Conservation (phyloP, 2,329 filamentous ascomycete genomes). For the Drechslerella coelobrocha region DNA sequence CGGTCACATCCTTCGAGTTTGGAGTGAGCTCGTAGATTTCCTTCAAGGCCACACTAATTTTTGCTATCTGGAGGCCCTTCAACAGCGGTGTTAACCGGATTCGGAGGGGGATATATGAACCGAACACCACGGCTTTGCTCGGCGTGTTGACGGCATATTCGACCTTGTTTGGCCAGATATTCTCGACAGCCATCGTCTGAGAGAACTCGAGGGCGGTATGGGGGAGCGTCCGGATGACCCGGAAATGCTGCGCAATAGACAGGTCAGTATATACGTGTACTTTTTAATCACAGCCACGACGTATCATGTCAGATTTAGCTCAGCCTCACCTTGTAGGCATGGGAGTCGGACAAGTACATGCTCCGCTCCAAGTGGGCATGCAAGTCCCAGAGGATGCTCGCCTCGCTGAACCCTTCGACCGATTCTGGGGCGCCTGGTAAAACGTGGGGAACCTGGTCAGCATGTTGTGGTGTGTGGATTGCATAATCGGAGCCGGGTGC, state of each 20-base stretch:
- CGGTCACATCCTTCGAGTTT: slow-evolving; percentile 53
- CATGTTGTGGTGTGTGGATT: neutral
- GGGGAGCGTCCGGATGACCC: slow-evolving; percentile 78
- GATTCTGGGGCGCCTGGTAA: slow-evolving; percentile 72
- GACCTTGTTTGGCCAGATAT: slow-evolving; percentile 97
- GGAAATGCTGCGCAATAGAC: slow-evolving; percentile 63
- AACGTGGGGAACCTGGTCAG: neutral
- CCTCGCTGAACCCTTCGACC: slow-evolving; percentile 85
- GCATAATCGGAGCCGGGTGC: slow-evolving; percentile 57
- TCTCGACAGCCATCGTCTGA: slow-evolving; percentile 93
- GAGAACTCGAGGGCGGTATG: slow-evolving; percentile 77
- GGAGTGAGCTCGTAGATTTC: slow-evolving; percentile 75
- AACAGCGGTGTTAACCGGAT: slow-evolving; percentile 86
- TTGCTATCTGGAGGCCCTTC: slow-evolving; percentile 86
- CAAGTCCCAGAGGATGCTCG: slow-evolving; percentile 85
- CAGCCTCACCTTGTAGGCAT: slow-evolving; percentile 69
- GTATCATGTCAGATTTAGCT: slow-evolving; percentile 15
- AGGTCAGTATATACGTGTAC: slow-evolving; percentile 28
- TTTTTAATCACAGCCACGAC: no score
- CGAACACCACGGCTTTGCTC: slow-evolving; percentile 92
- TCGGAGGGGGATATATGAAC: slow-evolving; percentile 81
- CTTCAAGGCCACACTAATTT: slow-evolving; percentile 78
- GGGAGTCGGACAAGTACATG: slow-evolving; percentile 85
- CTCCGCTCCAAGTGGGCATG: slow-evolving; percentile 87
- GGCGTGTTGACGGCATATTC: slow-evolving; percentile 94